Base-by-base conservation (phyloP, 192 early-diverging fungal species). In the Coemansia sp. region DNA sequence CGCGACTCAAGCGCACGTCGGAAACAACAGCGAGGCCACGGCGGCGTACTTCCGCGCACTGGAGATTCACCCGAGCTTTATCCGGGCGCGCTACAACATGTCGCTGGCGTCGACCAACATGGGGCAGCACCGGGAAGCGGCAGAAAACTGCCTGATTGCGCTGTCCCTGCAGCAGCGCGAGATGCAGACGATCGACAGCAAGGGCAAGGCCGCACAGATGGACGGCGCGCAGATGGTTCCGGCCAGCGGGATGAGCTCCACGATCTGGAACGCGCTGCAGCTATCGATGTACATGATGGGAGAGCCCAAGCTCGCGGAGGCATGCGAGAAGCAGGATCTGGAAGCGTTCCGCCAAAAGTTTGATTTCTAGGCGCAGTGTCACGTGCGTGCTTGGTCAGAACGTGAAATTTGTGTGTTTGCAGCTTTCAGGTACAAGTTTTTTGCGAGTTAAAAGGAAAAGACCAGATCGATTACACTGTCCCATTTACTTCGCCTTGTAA, bases 31-130 rank as follows among this genome's bases (percentile, higher is more conserved):
- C 21, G 81, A 85, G 14, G 94, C 95, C 8, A 91, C 96, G 6
- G 91, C 94, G 10, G 95, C 96, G 24, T 99, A 99, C 65, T 94
- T 89, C 58, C 84, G 89, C 16, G 97, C 95, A 2, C 83, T 99
- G 31, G 86, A 94, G 64, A 88, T 99, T 63, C 95, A 98, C 51
- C 97, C 97, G 16, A 85, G 86, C 18, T 99, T 89, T 82, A 88
- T 99, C 40, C 88, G 97, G 24, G 97, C 94, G 5, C 85, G 95
- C 30, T 99, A 95, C 82, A 99, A 99, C 74, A 74, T 99, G 21
- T 92, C 94, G 10, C 89, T 99, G 44, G 85, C 86, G 22, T 94
- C 91, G 60, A 91, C 97, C 46, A 92, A 95, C 69, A 67, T 98
- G 53, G 86, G 88, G 11, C 85, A 91, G 70, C 91, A 95, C 61